Evolutionary conservation across 768 basidiomycete species (phyloP).

Genomic region (Tricholoma saponaceum): DNA sequence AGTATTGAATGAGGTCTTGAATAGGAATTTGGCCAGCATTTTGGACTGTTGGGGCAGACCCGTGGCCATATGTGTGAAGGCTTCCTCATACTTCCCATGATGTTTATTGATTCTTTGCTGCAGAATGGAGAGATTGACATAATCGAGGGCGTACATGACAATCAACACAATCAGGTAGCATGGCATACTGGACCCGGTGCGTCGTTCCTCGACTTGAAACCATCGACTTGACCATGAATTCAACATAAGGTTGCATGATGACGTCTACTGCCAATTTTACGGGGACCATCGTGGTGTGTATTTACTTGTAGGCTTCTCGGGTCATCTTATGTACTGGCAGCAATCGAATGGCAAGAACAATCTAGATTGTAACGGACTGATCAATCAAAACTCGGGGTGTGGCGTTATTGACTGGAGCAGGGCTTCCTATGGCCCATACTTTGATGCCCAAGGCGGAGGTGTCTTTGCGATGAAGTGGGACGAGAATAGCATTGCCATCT

Average conservation of each 20-base stretch:
- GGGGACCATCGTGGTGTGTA: slow-evolving; percentile 58
- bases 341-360: slow-evolving; percentile 47
- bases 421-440: slow-evolving; percentile 79
- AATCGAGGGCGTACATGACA: slow-evolving; percentile 82
- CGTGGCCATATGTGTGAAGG: slow-evolving; percentile 62
- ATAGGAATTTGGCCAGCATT: slow-evolving; percentile 82
- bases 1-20: slow-evolving; percentile 3
- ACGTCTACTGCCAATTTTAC: slow-evolving; percentile 54
- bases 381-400: slow-evolving; percentile 67
- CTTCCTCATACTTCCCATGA: background rate
- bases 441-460: slow-evolving; percentile 77
- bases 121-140: slow-evolving; percentile 82
- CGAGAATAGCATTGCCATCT: slow-evolving; percentile 66
- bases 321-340: slow-evolving; percentile 19
- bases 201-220: slow-evolving; percentile 6
- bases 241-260: slow-evolving; percentile 49
- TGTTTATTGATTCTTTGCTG: slow-evolving; percentile 8
- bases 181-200: slow-evolving; percentile 70
- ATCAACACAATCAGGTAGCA: slow-evolving; percentile 80
- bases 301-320: background rate
- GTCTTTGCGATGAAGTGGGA: slow-evolving; percentile 93
- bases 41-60: slow-evolving; percentile 60
- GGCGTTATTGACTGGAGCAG: slow-evolving; percentile 75
- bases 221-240: slow-evolving; percentile 3
- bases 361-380: slow-evolving; percentile 48